Conservation (phyloP, 306 rosid species). For the Begonia loranthoides region DNA sequence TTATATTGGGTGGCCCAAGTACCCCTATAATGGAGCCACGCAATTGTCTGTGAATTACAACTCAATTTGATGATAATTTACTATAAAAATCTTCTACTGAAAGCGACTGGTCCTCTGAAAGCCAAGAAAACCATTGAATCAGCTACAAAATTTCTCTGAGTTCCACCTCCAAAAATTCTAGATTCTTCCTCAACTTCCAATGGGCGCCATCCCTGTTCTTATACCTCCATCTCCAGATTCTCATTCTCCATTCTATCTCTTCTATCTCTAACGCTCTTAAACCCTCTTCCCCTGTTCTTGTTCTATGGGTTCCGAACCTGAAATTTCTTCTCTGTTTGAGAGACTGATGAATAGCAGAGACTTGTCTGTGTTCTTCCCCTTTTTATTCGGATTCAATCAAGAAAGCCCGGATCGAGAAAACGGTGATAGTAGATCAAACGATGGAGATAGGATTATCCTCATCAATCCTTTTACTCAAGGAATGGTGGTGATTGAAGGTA, state of each 20-base stretch:
- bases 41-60: no score
- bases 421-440: neutral
- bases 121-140: constrained; percentile 2
- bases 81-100: constrained; percentile 2
- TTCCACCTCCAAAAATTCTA: constrained; percentile 20
- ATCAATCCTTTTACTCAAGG: constrained; percentile 44
- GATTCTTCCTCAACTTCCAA: constrained; percentile 53
- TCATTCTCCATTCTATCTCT: no score
- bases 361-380: constrained; percentile 39
- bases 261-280: neutral
- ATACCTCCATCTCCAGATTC: neutral
- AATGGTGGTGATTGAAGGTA: constrained; percentile 47
- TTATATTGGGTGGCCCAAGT: no score
- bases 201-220: constrained; percentile 5
- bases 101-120: neutral
- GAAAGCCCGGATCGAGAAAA: constrained; percentile 9
- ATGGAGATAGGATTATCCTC: constrained; percentile 31
- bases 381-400: constrained; percentile 29
- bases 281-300: neutral
- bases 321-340: constrained; percentile 27
- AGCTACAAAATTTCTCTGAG: neutral
- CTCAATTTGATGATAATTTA: no score
- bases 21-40: no score
- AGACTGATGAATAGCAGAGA: constrained; percentile 33
- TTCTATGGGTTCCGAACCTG: constrained; percentile 48